A percentile compares a stretch with the other conserved stretches of the same genome.
Conservation (phyloP, 495 filamentous ascomycete genomes). For the Talaromyces thailandensis region DNA sequence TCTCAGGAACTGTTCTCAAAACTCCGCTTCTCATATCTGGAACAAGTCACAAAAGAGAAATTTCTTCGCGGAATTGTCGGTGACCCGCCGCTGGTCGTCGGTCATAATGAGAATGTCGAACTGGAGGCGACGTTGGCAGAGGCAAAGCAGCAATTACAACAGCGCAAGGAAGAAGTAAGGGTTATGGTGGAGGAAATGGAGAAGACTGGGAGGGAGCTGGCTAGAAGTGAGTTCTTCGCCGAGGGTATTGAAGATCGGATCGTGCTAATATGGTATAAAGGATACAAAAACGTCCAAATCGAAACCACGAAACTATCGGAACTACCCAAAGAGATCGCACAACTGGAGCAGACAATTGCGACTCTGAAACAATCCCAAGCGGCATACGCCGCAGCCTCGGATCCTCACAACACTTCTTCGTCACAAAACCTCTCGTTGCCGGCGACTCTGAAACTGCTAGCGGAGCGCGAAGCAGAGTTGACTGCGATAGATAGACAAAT, state of each 20-base stretch:
- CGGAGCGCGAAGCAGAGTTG: conserved; percentile 51
- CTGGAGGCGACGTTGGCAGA: conserved; percentile 61
- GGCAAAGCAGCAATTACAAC: conserved; percentile 67
- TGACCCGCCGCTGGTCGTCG: conserved; percentile 78
- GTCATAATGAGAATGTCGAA: conserved; percentile 70
- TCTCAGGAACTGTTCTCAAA: conserved; percentile 85
- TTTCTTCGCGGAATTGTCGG: conserved; percentile 87
- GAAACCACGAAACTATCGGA: conserved; percentile 49
- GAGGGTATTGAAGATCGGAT: not conserved
- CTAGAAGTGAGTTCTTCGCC: conserved; percentile 24
- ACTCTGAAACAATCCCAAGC: conserved; percentile 40
- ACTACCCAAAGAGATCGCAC: conserved; percentile 56
- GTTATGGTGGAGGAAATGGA: conserved; percentile 66
- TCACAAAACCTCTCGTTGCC: conserved; percentile 34
- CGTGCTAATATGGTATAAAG: conserved; percentile 14
- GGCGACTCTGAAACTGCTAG: conserved; percentile 28
- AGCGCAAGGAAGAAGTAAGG: conserved; percentile 72
- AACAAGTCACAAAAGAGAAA: conserved; percentile 91
- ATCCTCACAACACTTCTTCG: conserved; percentile 14
- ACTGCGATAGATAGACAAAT: conserved; percentile 60
- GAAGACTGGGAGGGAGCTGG: conserved; percentile 51
- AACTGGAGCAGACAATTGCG: conserved; percentile 50
- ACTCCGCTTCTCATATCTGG: conserved; percentile 77
- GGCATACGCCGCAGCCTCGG: conserved; percentile 24
- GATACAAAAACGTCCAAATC: conserved; percentile 54